These are phyloP conservation scores for Ganoderma leucocontextum DNA, from an alignment of 1,284 basidiomycete species.

Conservation along the genomic window DNA sequence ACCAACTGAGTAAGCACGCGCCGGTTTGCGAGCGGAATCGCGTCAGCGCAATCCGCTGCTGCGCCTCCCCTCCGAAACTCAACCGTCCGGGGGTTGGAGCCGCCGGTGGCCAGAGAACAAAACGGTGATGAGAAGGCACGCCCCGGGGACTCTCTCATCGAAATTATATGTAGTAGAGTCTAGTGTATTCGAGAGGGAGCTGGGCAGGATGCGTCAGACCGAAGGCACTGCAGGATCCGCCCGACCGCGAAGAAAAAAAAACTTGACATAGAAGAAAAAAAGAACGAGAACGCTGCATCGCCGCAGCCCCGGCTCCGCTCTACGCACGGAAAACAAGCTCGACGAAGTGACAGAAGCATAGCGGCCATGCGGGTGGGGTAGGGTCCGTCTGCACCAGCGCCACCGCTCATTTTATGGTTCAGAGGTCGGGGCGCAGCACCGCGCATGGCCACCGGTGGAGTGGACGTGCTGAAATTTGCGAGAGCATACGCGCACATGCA, in stretches of 20 bases:
- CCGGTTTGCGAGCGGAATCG: background rate
- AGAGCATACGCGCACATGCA: background rate
- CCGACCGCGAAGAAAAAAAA: background rate
- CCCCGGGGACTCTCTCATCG: background rate
- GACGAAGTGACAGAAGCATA: background rate
- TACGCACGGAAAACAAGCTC: background rate
- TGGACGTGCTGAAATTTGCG: background rate
- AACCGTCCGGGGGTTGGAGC: background rate
- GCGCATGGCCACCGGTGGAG: background rate
- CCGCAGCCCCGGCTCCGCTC: background rate
- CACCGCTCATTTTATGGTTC: background rate
- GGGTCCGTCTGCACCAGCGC: background rate
- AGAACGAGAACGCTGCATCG: background rate
- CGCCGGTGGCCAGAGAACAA: constrained; percentile 3
- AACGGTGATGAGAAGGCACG: background rate
- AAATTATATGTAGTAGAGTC: background rate
- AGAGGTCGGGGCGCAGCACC: background rate
- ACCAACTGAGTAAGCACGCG: background rate
- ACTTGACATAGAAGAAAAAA: background rate
- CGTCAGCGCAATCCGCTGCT: background rate
- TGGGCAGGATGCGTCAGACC: background rate
- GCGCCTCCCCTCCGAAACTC: background rate
- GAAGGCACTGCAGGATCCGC: background rate
- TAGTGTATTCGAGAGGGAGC: constrained; percentile 8
- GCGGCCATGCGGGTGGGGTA: background rate